Evolutionary conservation across 768 basidiomycete species (phyloP).

Genomic region (Leucocoprinus sp.): DNA sequence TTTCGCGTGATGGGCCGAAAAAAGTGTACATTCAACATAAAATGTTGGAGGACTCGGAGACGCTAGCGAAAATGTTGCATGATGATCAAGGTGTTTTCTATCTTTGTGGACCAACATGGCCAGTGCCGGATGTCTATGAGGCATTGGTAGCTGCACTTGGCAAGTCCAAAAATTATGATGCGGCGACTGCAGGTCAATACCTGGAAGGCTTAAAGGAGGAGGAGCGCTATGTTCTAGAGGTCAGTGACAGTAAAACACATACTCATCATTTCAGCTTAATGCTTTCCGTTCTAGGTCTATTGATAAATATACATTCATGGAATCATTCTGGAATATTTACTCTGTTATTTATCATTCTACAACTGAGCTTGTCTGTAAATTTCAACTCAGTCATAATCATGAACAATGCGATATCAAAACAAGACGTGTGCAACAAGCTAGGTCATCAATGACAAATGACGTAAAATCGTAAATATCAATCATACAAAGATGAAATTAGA

Average conservation of each 20-base stretch:
- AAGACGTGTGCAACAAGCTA: background rate
- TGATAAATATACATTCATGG: slow-evolving; percentile 11
- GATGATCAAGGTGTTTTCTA: slow-evolving; percentile 82
- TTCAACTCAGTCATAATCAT: background rate
- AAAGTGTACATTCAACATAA: slow-evolving; percentile 99
- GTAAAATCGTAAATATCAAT: background rate
- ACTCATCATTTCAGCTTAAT: background rate
- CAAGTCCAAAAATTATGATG: slow-evolving; percentile 58
- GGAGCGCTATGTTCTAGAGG: slow-evolving; percentile 97
- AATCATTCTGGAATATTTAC: background rate
- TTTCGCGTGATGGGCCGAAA: slow-evolving; percentile 86
- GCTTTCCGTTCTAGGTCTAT: slow-evolving; percentile 18
- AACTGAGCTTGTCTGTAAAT: background rate
- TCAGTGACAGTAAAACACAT: slow-evolving; percentile 21
- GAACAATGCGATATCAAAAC: background rate
- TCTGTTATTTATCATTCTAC: background rate
- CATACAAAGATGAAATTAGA: background rate
- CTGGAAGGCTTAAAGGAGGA: slow-evolving; percentile 91
- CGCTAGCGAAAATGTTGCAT: slow-evolving; percentile 67
- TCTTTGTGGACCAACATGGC: slow-evolving; percentile 97
- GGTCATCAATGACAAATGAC: background rate
- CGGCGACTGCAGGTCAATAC: slow-evolving; percentile 64
- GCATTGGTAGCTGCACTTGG: slow-evolving; percentile 78
- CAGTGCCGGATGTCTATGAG: slow-evolving; percentile 97
- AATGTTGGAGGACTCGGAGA: slow-evolving; percentile 85